Evolutionary conservation across 2,329 filamentous ascomycete genomes (phyloP).

Genomic region (Aspergillus glaucus): DNA sequence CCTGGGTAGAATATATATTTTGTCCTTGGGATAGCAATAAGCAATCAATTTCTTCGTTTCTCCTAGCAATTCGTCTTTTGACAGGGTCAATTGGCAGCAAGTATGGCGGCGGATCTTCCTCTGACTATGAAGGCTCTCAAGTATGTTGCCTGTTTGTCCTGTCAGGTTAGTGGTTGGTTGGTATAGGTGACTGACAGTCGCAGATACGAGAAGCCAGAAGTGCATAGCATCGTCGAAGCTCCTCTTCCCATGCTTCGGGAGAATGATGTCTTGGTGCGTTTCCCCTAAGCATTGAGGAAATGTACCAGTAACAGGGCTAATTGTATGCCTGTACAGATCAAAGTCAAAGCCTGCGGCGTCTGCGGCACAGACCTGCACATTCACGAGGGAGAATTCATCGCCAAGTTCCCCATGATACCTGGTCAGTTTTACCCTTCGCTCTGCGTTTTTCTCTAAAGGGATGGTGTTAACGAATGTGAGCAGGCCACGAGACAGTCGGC

Average conservation of each 20-base stretch:
- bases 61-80: background rate
- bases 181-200: background rate
- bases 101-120: conserved; percentile 39
- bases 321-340: conserved; percentile 39
- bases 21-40: too few species aligned
- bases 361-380: conserved; percentile 51
- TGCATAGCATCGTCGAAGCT: conserved; percentile 56
- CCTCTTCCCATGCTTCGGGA: conserved; percentile 56
- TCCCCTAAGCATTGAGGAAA: background rate
- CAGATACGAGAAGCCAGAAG: conserved; percentile 57
- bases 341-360: conserved; percentile 62
- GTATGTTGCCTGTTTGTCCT: conserved; percentile 31
- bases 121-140: conserved; percentile 57
- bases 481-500: conserved; percentile 62
- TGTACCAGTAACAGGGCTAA: background rate
- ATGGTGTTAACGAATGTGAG: background rate
- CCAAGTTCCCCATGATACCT: conserved; percentile 59
- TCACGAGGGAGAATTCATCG: conserved; percentile 62
- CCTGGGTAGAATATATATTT: too few species aligned
- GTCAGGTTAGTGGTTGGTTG: background rate
- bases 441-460: background rate
- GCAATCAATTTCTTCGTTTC: too few species aligned
- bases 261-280: conserved; percentile 50
- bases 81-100: conserved; percentile 3
- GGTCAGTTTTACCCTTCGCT: conserved; percentile 11